Evolutionary conservation across 2,329 filamentous ascomycete genomes (phyloP).

Genomic region (Colletotrichum salicis): DNA sequence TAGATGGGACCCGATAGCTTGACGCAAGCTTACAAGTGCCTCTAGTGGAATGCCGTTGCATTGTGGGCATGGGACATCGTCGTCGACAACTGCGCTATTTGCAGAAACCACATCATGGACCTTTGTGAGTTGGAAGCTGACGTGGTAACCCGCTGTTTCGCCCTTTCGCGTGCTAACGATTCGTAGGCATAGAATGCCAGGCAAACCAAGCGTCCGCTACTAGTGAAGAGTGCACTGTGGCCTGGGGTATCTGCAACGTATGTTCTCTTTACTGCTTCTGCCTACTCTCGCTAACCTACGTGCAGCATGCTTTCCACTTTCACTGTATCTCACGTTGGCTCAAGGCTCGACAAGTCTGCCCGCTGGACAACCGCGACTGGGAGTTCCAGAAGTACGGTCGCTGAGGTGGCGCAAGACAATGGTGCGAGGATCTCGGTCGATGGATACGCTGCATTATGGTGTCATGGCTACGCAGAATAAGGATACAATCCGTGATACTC

Average conservation of each 20-base stretch:
- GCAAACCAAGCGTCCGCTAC: constrained; percentile 98
- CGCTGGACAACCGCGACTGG: constrained; percentile 97
- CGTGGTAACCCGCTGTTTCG: not conserved
- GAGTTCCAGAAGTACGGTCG: constrained; percentile 99
- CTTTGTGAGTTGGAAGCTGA: constrained; percentile 71
- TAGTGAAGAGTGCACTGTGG: constrained; percentile 97
- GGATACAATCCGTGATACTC: not conserved
- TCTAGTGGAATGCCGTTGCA: constrained; percentile 96
- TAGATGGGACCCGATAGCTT: not conserved
- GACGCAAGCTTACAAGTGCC: constrained; percentile 33
- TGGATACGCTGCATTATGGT: not conserved
- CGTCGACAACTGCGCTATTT: constrained; percentile 99
- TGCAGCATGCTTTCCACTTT: constrained; percentile 97
- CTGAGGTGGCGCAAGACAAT: constrained; percentile 53
- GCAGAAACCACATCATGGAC: constrained; percentile 99
- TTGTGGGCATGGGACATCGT: constrained; percentile 99
- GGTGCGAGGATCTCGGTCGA: not conserved
- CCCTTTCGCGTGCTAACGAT: not conserved
- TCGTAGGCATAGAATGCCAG: constrained; percentile 91
- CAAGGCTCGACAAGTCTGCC: constrained; percentile 98
- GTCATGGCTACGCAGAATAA: not conserved
- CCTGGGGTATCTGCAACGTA: constrained; percentile 99
- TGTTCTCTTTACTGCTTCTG: constrained; percentile 49
- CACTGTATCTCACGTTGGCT: constrained; percentile 99
- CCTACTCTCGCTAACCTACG: constrained; percentile 10